Base-by-base conservation (phyloP, 2,329 filamentous ascomycete genomes). In the Sporothrix brunneoviolacea region DNA sequence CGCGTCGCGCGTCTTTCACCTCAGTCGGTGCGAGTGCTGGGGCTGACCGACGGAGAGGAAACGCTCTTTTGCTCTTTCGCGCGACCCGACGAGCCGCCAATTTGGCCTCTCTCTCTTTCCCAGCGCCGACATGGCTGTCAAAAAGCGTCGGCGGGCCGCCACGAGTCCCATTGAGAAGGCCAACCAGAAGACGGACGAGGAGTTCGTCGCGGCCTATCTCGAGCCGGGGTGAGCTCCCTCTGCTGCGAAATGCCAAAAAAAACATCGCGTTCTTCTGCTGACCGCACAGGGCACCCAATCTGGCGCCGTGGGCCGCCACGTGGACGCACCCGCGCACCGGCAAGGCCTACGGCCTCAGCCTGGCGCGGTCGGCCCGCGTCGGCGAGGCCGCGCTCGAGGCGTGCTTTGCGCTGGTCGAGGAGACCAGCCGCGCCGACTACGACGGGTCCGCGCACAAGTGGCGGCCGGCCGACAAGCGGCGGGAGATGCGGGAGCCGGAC, bases 401-500 rank as follows among this genome's bases (percentile, higher is more conserved):
- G 1, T 84, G 81, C 58, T 79, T 79, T 56, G 53, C 61, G 18
- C 65, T 84, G 22, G 71, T 91, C 46, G 74, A 83, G 54, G 65
- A 71, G 43, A 89, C 86, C 0, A 88, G 83, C 58, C 70, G 72
- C 13, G 60, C 67, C 6, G 80, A 84, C 64, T 91, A 91, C 63
- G 76, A 78, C 49, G 64, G 65, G 15, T 87, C 84, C 3, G 71
- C 71, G 7, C 61, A 67, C 0, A 82, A 82, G 41, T 91, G 86
- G 86, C 75, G 81, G 41, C 74, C 76, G 0, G 63, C 57, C 3
- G 68, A 70, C 38, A 91, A 90, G 69, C 68, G 70, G 46, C 66
- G 67, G 12, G 86, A 91, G 70, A 89, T 91, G 86, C 68, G 68
- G 53, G 78, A 84, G 5, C 64, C 71, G 0, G 81, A 83, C 51